Conservation (phyloP, 192 early-diverging fungal genomes). For the Fimicolochytrium jonesii region DNA sequence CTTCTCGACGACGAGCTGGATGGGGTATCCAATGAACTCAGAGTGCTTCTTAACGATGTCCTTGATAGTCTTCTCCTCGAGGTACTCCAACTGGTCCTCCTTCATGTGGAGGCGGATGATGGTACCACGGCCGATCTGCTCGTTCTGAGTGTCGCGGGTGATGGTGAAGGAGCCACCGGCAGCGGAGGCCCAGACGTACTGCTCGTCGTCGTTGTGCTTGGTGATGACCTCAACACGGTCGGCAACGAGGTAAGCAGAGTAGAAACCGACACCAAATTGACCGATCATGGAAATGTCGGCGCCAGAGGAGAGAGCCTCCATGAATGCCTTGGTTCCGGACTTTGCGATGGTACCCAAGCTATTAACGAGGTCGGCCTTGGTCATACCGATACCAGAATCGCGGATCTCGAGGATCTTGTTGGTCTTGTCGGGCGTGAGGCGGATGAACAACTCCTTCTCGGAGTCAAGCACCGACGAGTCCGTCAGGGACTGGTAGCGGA, state of each 20-base stretch:
- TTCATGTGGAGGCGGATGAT: slow-evolving; percentile 96
- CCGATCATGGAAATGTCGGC: slow-evolving; percentile 99
- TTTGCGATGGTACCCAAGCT: slow-evolving; percentile 99
- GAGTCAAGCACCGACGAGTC: slow-evolving; percentile 90
- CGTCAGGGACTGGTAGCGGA: slow-evolving; percentile 95
- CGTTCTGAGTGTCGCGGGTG: slow-evolving; percentile 85
- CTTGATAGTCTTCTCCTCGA: slow-evolving; percentile 98
- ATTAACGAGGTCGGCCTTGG: slow-evolving; percentile 93
- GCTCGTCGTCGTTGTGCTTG: slow-evolving; percentile 96
- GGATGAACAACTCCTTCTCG: slow-evolving; percentile 92
- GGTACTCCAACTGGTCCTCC: slow-evolving; percentile 97
- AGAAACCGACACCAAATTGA: slow-evolving; percentile 99
- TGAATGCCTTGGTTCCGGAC: slow-evolving; percentile 99
- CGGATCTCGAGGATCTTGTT: slow-evolving; percentile 86
- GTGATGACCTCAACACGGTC: slow-evolving; percentile 94
- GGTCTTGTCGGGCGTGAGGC: slow-evolving; percentile 82
- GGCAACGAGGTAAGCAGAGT: slow-evolving; percentile 99
- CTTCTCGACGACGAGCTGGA: slow-evolving; percentile 93
- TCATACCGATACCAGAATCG: slow-evolving; percentile 89
- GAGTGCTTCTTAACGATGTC: slow-evolving; percentile 99
- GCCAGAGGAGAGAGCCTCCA: slow-evolving; percentile 93
- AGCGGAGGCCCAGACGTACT: slow-evolving; percentile 92
- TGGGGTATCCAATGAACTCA: slow-evolving; percentile 99
- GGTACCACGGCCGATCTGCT: slow-evolving; percentile 89
- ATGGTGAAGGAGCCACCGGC: slow-evolving; percentile 91